Evolutionary conservation across 2,329 filamentous ascomycete species (phyloP).

Genomic region (Nemania sp.): DNA sequence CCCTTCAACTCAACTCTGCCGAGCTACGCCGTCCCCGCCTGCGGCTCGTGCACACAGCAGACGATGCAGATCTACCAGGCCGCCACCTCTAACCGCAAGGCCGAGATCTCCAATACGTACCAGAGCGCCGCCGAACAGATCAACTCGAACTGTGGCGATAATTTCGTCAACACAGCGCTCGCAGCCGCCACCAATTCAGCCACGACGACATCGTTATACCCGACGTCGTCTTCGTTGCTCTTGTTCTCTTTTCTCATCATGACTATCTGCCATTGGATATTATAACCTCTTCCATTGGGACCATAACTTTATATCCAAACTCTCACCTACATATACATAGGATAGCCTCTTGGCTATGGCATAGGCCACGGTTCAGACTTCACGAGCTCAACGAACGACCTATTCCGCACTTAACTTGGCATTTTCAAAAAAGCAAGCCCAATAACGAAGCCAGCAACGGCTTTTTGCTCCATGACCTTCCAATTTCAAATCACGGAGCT

Average conservation of each 20-base stretch:
- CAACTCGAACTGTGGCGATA: conserved; percentile 65
- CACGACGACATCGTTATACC: conserved; percentile 24
- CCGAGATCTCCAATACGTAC: conserved; percentile 73
- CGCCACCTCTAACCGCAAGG: conserved; percentile 66
- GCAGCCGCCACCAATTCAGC: conserved; percentile 40
- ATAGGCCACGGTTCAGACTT: not conserved
- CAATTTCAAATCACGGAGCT: not conserved
- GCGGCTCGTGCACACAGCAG: conserved; percentile 73
- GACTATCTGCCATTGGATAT: conserved; percentile 34
- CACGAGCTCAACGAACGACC: not conserved
- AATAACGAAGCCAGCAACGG: not conserved
- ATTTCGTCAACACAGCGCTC: conserved; percentile 62
- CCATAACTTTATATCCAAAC: not conserved
- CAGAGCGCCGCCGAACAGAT: conserved; percentile 71
- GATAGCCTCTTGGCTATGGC: not conserved
- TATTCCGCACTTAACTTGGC: not conserved
- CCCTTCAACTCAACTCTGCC: conserved; percentile 77
- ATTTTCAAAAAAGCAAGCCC: not conserved
- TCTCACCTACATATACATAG: no score
- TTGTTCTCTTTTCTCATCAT: conserved; percentile 34
- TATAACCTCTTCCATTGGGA: conserved; percentile 11
- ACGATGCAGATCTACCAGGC: conserved; percentile 82
- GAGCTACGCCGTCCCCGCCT: conserved; percentile 69
- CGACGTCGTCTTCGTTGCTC: conserved; percentile 28
- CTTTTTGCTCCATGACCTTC: not conserved